Evolutionary conservation across 805 yeast species (phyloP), one percentile per base, ranked within the genome.

Genomic region (Torulaspora quercuum): DNA sequence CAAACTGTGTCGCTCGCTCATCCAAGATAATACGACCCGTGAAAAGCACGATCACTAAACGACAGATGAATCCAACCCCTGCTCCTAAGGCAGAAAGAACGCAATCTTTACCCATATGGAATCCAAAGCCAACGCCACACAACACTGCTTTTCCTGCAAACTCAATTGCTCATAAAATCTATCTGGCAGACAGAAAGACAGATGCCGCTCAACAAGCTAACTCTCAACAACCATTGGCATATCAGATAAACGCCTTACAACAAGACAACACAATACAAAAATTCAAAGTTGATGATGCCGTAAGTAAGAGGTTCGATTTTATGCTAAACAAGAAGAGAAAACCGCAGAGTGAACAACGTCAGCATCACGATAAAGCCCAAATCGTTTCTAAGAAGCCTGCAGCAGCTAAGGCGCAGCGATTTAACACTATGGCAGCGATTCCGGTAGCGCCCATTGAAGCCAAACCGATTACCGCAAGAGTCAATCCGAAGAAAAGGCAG

Each of bases 1-100:
- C 37, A 5, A 26, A n/a, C 25, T 18, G 15, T 16, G 10, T 17
- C 9, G 22, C 27, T 6, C 27, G 27, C 3, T 21, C 41, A 6
- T 20, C 31, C 11, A 41, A 37, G 29, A 28, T 30, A 16, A 33
- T 37, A 41, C 45, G 45, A 30, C 45, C 45, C 26, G 39, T 30
- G 14, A 41, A 37, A 17, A 23, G 33, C 7, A 30, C 37, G 4
- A 24, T 28, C 15, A 29, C 29, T 7, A 55, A 52, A 28, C 55
- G 71, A 34, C 59, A 52, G 35, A 67, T 65, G n/a, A 68, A 68
- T 45, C 64, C 65, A 26, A 61, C 54, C 23, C 71, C 72, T 3
- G 72, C 72, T n/a, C 73, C 70, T 36, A 68, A 63, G 46, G 74
- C 74, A 4, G 60, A 50, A 19, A 59, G 73, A 49, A 68, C 74